Evolutionary conservation across 805 yeast genomes (phyloP), one percentile per base, ranked within the genome.

Genomic region (Candida anglica): DNA sequence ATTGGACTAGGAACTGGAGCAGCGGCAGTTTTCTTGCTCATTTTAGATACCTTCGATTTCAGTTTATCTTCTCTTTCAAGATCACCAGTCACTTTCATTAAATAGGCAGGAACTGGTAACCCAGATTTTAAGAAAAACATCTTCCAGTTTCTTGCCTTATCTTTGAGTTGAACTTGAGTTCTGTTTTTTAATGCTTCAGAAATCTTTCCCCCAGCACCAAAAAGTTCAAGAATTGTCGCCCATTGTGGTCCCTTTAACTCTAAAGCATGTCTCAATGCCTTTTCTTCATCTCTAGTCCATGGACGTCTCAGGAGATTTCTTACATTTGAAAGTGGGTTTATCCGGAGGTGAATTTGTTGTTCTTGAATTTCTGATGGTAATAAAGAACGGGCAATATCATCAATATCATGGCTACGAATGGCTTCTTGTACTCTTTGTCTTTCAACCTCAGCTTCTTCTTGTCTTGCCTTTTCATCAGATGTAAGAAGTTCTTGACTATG

Each of bases 91-190:
- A 91, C 98, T 42, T 82, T 79, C 34, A 67, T 68, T 39, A 93
- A 63, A 49, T 86, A 89, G 2, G 73, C 79, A 0, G 98, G 98
- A 3, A 91, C 75, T 7, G 84, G 82, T 23, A 79, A 58, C 1
- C 84, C 85, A 33, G 79, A 73, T 50, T 87, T 85, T 38, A 88
- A 63, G 53, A 82, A 87, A 44, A 81, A 80, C 75, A 89, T 75
- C 55, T 93, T 93, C 87, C 96, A 84, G 53, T 93, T 93, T 44
- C 98, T 73, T 0, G 98, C 98, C 55, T 93, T 93, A 55, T 93
- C 98, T 57, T 93, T 93, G 38, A 93, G 69, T 54, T 93, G 98
- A 13, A 91, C 86, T 50, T 88, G 95, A 3, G 84, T 81, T 53
- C 98, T 70, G 53, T 87, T 85, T 58, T 87, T 91, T 46, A 93